Conservation (phyloP, 1,139 yeast species). For the Yamadazyma sp. region DNA sequence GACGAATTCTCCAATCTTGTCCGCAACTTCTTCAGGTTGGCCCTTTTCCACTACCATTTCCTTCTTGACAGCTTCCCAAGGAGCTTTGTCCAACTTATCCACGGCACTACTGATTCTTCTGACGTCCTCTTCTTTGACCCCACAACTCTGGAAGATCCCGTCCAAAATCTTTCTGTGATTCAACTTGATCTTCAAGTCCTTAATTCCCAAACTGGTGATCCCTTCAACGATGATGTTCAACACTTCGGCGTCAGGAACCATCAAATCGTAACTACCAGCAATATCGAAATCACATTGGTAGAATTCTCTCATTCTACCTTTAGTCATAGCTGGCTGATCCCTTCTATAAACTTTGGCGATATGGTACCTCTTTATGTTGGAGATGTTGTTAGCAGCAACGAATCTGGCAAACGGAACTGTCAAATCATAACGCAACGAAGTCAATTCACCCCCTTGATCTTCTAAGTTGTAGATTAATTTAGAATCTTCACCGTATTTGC, state of each 20-base stretch:
- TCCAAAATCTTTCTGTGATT: conserved; percentile 95
- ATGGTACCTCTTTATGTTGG: conserved; percentile 88
- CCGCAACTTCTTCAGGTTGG: conserved; percentile 89
- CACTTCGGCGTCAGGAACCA: conserved; percentile 96
- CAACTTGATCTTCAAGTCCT: conserved; percentile 84
- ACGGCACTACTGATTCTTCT: conserved; percentile 93
- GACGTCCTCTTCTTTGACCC: conserved; percentile 91
- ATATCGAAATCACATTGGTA: conserved; percentile 97
- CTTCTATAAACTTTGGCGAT: conserved; percentile 97
- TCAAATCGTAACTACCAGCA: conserved; percentile 86
- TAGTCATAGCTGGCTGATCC: conserved; percentile 99
- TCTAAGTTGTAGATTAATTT: conserved; percentile 91
- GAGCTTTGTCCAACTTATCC: conserved; percentile 90
- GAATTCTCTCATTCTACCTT: conserved; percentile 98
- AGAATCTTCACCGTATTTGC: conserved; percentile 97
- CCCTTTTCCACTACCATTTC: conserved; percentile 91
- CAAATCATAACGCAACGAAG: conserved; percentile 91
- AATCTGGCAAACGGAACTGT: conserved; percentile 97
- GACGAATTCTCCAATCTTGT: conserved; percentile 87
- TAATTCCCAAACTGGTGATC: conserved; percentile 75
- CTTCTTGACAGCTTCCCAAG: conserved; percentile 91
- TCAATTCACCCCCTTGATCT: conserved; percentile 97
- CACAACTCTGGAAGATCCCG: conserved; percentile 93
- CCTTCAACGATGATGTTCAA: conserved; percentile 83
- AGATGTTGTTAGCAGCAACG: conserved; percentile 91